These are phyloP conservation scores for Phytophthora uliginosa DNA, from an alignment of 352 stramenopile genomes.

Conservation along the genomic window DNA sequence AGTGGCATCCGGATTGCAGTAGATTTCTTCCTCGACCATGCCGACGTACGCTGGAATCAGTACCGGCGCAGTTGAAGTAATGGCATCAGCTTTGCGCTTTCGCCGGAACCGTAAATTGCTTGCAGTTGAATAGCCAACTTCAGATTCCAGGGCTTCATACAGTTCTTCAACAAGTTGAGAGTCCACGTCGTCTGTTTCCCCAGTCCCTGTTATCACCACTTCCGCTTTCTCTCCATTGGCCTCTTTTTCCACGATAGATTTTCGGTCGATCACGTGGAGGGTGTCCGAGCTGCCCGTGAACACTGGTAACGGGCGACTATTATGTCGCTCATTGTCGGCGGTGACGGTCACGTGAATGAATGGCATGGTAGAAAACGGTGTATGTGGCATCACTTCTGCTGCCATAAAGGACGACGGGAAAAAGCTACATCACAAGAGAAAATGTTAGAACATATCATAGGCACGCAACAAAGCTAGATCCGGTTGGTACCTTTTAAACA, in stretches of 20 bases:
- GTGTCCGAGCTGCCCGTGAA: conserved; percentile 35
- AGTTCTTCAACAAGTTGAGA: conserved; percentile 40
- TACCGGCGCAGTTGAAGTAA: conserved; percentile 12
- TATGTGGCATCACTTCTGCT: conserved; percentile 1
- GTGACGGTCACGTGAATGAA: conserved; percentile 32
- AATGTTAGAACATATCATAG: conserved; percentile 15
- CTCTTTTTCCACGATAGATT: conserved; percentile 51
- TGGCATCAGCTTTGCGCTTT: conserved; percentile 36
- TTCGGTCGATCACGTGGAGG: conserved; percentile 49
- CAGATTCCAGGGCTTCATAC: conserved; percentile 36
- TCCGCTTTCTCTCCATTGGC: conserved; percentile 25
- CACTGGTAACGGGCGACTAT: conserved; percentile 14
- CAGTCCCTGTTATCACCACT: conserved; percentile 31
- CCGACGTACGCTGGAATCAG: conserved; percentile 59
- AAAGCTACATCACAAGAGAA: conserved; percentile 34
- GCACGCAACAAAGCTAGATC: background rate
- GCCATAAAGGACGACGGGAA: conserved; percentile 20
- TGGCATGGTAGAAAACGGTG: conserved; percentile 32
- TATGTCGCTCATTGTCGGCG: background rate
- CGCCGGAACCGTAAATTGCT: conserved; percentile 3
- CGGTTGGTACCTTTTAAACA: conserved; percentile 55
- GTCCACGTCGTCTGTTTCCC: conserved; percentile 23
- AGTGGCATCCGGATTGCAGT: conserved; percentile 45
- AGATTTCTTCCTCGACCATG: conserved; percentile 69
- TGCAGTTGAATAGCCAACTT: conserved; percentile 20